Conservation (phyloP, 2,329 filamentous ascomycete species). For the Trichoderma oligosporum region DNA sequence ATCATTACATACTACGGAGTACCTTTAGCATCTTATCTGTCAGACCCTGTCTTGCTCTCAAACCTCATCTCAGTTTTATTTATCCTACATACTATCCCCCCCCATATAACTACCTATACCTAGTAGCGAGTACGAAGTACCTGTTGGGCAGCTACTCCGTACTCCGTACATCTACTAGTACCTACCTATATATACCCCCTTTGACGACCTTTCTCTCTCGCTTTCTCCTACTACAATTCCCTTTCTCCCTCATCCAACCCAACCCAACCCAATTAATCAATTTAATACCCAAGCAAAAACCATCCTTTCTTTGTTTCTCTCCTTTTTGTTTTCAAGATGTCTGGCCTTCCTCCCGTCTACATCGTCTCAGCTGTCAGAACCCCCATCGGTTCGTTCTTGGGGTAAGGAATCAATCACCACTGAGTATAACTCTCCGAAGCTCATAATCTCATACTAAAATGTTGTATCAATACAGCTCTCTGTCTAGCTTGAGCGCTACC, state of each 20-base stretch:
- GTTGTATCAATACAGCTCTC: conserved; percentile 64
- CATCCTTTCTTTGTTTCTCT: too few species aligned
- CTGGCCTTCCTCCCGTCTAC: conserved; percentile 82
- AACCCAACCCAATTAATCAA: conserved; percentile 15
- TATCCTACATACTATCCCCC: too few species aligned
- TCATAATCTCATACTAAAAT: neutral
- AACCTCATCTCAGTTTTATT: too few species aligned
- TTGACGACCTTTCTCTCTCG: neutral
- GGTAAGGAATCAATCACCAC: conserved; percentile 56
- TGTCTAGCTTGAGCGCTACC: conserved; percentile 79
- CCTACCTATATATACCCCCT: conserved; percentile 2
- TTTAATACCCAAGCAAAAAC: too few species aligned
- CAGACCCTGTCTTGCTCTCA: too few species aligned
- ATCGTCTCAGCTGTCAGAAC: conserved; percentile 91
- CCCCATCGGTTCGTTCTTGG: conserved; percentile 89
- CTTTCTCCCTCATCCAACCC: neutral
- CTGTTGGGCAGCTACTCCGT: conserved; percentile 13
- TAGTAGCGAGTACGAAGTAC: too few species aligned
- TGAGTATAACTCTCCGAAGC: neutral
- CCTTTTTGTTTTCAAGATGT: too few species aligned
- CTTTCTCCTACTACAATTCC: neutral
- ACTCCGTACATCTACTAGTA: too few species aligned
- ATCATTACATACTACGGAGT: too few species aligned
- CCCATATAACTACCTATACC: neutral
- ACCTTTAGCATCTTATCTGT: too few species aligned